These are phyloP conservation scores for Aspergillus cavernicola DNA, from an alignment of 495 filamentous ascomycete genomes.

Conservation along the genomic window DNA sequence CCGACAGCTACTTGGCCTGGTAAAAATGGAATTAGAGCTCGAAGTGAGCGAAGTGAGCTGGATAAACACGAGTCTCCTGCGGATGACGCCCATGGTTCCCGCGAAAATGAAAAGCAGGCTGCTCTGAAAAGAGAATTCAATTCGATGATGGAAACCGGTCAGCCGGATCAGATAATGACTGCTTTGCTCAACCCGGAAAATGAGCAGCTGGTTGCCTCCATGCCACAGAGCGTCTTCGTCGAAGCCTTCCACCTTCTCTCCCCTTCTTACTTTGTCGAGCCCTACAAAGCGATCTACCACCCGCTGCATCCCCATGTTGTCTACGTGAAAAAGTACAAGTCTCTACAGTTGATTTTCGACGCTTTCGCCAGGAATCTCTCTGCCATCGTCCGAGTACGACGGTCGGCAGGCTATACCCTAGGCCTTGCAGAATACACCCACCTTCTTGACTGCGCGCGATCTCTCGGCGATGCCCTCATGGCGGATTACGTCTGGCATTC, in stretches of 20 bases:
- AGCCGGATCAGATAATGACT: slow-evolving; percentile 39
- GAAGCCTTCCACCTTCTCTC: slow-evolving; percentile 38
- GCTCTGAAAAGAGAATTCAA: slow-evolving; percentile 24
- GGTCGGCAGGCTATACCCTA: slow-evolving; percentile 22
- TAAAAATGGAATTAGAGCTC: too few species aligned
- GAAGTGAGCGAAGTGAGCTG: too few species aligned
- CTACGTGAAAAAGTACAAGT: slow-evolving; percentile 20
- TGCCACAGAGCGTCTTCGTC: slow-evolving; percentile 34
- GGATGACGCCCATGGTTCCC: too few species aligned
- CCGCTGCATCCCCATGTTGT: slow-evolving; percentile 42
- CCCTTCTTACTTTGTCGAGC: slow-evolving; percentile 40
- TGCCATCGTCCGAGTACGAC: slow-evolving; percentile 35
- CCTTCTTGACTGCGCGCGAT: slow-evolving; percentile 51
- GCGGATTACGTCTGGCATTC: slow-evolving; percentile 51
- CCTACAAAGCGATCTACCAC: slow-evolving; percentile 48
- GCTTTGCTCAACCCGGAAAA: slow-evolving; percentile 32
- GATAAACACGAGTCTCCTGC: too few species aligned
- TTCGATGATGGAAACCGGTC: slow-evolving; percentile 27
- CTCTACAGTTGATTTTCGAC: slow-evolving; percentile 30
- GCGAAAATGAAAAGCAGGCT: slow-evolving; percentile 10
- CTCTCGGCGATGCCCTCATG: slow-evolving; percentile 40
- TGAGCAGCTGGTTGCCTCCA: slow-evolving; percentile 26
- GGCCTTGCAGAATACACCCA: slow-evolving; percentile 51
- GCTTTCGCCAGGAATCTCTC: slow-evolving; percentile 39
- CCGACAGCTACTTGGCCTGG: too few species aligned